Evolutionary conservation across 1,284 basidiomycete genomes (phyloP), one percentile per base, ranked within the genome.

Genomic region (Chiua sp.): DNA sequence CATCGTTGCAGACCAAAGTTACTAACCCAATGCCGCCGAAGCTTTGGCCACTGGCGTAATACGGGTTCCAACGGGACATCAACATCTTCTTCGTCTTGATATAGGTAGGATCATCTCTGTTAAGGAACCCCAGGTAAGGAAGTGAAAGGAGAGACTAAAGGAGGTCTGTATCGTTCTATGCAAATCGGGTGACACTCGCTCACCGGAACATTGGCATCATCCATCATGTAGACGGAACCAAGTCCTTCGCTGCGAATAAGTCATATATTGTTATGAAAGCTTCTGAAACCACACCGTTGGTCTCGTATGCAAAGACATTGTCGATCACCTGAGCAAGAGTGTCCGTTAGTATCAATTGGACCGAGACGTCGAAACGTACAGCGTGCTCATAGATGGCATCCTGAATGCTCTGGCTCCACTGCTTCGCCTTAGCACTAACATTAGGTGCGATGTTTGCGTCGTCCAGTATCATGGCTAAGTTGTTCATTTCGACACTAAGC

Each of bases 121-220:
- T 79, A 57, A 92, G 74, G 75, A 92, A 92, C 1, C 88, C 90
- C 20, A 93, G 82, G 68, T 92, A 93, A 18, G 91, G 90, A 44
- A 93, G 78, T 1, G 91, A 89, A 22, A 93, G 76, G 18, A 92
- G 75, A 1, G 90, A 91, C 86, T 91, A 53, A n/a, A 63, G 51
- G 6, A 22, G 7, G 20, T 56, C 65, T n/a, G 59, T 28, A 37
- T 33, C 35, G n/a, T 35, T 44, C 39, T 61, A 56, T 23, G 57
- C 20, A 37, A 55, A 55, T 50, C 22, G 46, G 18, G 47, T 35
- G 28, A 37, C 18, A 55, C 10, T 52, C 7, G 73, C 86, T 66
- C 70, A 90, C 90, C 22, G 91, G 91, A 56, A 93, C 90, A 64
- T 92, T 92, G 2, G 90, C 90, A 63, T 92, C 91, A 63, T 92